Conservation (phyloP, 2,329 filamentous ascomycete species). For the Ceratocystiopsis brevicomis region DNA sequence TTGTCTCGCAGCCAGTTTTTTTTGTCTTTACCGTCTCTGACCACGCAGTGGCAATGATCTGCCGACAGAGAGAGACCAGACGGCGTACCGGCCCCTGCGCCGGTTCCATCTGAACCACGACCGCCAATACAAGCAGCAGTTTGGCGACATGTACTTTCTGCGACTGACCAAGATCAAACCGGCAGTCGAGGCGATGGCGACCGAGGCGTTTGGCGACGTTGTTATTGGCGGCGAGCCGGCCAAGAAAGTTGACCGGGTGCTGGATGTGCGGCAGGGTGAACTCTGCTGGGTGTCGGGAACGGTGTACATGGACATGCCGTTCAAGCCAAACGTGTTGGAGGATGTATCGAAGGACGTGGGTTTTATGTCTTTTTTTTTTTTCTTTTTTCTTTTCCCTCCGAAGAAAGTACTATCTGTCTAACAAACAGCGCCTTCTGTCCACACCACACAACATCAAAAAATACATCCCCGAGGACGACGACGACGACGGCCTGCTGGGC, state of each 20-base stretch:
- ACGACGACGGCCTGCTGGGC: constrained; percentile 33
- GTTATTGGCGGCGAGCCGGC: constrained; percentile 60
- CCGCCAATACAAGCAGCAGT: constrained; percentile 80
- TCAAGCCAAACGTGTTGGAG: constrained; percentile 91
- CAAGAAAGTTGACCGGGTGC: constrained; percentile 62
- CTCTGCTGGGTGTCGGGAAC: constrained; percentile 91
- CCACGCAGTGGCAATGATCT: constrained; percentile 18
- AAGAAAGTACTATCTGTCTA: too few relatives aligned
- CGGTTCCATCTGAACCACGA: constrained; percentile 55
- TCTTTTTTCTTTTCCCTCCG: constrained; percentile 22
- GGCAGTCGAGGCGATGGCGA: constrained; percentile 54
- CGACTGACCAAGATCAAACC: constrained; percentile 77
- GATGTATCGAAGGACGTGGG: constrained; percentile 82
- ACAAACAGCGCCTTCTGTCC: constrained; percentile 4
- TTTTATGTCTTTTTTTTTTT: not conserved
- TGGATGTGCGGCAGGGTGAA: constrained; percentile 89
- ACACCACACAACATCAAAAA: constrained; percentile 52
- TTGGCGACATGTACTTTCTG: constrained; percentile 93
- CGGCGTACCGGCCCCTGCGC: constrained; percentile 52
- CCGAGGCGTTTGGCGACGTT: constrained; percentile 58
- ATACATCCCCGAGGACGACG: constrained; percentile 46
- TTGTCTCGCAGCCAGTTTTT: too few relatives aligned
- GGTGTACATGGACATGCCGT: constrained; percentile 88
- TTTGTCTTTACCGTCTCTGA: constrained; percentile 10
- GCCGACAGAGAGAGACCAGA: constrained; percentile 28